Base-by-base conservation (phyloP, 257 asterid genomes). In the Scutellaria minor region DNA sequence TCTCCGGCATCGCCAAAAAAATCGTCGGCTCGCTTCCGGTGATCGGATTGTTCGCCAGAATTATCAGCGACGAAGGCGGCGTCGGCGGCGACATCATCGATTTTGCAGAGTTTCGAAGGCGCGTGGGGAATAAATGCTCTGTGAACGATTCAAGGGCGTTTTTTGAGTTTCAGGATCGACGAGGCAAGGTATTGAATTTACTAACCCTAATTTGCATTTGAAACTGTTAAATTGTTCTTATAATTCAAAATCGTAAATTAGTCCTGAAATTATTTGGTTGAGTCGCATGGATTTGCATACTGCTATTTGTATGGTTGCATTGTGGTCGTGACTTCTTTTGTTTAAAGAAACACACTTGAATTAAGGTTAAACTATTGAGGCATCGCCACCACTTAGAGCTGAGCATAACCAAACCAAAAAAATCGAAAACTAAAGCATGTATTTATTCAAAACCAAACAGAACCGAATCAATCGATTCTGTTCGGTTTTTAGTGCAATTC, bases 121-220 rank as follows among this genome's bases (percentile, higher is more conserved):
- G 96, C 48, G 93, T 94, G 6, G 98, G 99, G 48, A 95, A 95
- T 48, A 95, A 90, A 14, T 92, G 96, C 35, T 95, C 99, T 18
- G 83, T 87, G 14, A 88, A 82, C 48, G 99, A 95, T 82, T 92
- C 99, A 0, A 81, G 85, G 66, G 97, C 97, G 15, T 78, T 95
- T 50, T 92, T 83, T 40, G 96, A 90, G 68, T 84, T 90, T 63
- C 90, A 81, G 70, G 93, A 91, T 31, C 90, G 97, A 9, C 96
- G 90, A 8, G 99, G 98, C 76, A 82, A 82, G 92, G 99, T 94
- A 80, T 2, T 58, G 13, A 2, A 3, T 6, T 37, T 60, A 2
- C 1, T 56, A 24, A 51, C 24, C 56, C 56, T n/a, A 51, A 51
- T 5, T n/a, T 51, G 6, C 56, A 51, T n/a, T 20, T 4, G 22